Evolutionary conservation across 768 basidiomycete species (phyloP).

Genomic region (Chiua virens): DNA sequence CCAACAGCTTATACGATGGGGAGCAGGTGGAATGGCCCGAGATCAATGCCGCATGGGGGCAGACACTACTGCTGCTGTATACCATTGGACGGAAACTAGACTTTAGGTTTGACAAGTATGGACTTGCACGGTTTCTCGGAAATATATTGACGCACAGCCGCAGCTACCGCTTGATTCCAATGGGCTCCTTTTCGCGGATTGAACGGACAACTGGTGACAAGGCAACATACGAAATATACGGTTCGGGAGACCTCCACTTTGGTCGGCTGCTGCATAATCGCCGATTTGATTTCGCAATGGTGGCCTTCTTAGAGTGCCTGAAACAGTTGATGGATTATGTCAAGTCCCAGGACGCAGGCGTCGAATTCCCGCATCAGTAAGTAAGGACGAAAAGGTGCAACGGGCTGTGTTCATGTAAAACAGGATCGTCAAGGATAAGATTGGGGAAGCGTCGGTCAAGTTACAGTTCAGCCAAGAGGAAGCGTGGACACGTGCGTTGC

Average conservation of each 20-base stretch:
- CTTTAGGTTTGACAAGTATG: constrained; percentile 82
- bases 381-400: constrained; percentile 32
- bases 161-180: constrained; percentile 88
- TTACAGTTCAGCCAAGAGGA: constrained; percentile 95
- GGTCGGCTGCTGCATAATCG: constrained; percentile 91
- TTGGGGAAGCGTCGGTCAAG: constrained; percentile 93
- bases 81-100: constrained; percentile 92
- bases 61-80: constrained; percentile 87
- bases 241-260: constrained; percentile 89
- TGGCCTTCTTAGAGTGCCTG: constrained; percentile 92
- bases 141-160: constrained; percentile 9
- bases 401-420: not conserved
- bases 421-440: constrained; percentile 91
- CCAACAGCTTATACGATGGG: constrained; percentile 9
- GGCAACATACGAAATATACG: constrained; percentile 87
- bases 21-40: constrained; percentile 94
- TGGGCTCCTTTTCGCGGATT: constrained; percentile 94
- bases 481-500: constrained; percentile 89
- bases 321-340: constrained; percentile 90
- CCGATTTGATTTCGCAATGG: constrained; percentile 95
- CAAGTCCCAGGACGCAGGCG: constrained; percentile 62
- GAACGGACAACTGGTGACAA: constrained; percentile 83
- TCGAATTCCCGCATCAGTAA: constrained; percentile 88
- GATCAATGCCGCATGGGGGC: constrained; percentile 98
- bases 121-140: not conserved